A percentile compares a stretch with the other conserved stretches of the same genome.
These are phyloP conservation scores for Pyrenophora seminiperda DNA, from an alignment of 2,329 filamentous ascomycete genomes.

Conservation along the genomic window DNA sequence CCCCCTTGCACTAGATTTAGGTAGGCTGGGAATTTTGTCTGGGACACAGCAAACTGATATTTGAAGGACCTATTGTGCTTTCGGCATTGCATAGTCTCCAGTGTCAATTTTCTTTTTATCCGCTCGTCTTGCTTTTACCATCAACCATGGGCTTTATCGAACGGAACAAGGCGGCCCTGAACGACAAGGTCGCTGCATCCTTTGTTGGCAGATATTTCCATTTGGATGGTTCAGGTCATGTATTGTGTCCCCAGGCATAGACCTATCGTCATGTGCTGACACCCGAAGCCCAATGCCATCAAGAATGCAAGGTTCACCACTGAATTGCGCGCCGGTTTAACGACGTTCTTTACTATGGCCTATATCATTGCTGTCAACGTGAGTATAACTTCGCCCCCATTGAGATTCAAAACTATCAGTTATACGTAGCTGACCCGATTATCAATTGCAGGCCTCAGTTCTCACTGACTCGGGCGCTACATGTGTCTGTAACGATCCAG, in stretches of 20 bases:
- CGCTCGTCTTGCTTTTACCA: neutral
- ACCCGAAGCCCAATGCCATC: conserved; percentile 66
- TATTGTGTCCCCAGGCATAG: conserved; percentile 55
- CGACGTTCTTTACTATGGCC: conserved; percentile 63
- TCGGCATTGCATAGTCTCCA: no score
- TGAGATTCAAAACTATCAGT: conserved; percentile 37
- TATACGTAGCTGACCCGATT: neutral
- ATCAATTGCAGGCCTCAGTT: conserved; percentile 55
- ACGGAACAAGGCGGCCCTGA: conserved; percentile 31
- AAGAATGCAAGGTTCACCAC: conserved; percentile 80
- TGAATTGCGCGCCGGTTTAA: conserved; percentile 80
- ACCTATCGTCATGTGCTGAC: conserved; percentile 17
- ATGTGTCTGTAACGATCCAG: conserved; percentile 68
- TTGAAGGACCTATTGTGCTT: no score
- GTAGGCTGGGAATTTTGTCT: neutral
- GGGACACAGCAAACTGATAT: neutral
- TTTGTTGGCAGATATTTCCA: conserved; percentile 62
- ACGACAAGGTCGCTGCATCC: conserved; percentile 41
- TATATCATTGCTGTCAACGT: conserved; percentile 69
- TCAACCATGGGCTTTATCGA: conserved; percentile 26
- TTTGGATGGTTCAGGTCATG: conserved; percentile 81
- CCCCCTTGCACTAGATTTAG: conserved; percentile 3
- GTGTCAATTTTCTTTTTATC: no score
- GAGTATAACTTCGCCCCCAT: conserved; percentile 8
- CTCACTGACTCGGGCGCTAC: conserved; percentile 75